Evolutionary conservation across 192 early-diverging fungal genomes (phyloP).

Genomic region (Coemansia sp.): DNA sequence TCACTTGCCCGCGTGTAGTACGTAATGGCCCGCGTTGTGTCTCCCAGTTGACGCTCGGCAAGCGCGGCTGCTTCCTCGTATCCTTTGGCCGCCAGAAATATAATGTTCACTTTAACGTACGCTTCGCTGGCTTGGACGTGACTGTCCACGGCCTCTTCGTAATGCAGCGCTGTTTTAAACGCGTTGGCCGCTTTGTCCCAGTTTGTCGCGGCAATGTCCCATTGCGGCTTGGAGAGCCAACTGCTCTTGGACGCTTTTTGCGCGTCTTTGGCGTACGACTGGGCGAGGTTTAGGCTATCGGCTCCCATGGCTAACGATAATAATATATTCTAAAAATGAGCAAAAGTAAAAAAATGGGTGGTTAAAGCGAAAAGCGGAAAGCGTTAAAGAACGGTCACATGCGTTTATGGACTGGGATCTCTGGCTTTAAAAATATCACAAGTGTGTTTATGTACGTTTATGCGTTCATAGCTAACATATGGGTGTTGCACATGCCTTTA

Average conservation of each 20-base stretch:
- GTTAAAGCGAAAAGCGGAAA: neutral
- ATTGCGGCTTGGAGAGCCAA: slow-evolving; percentile 51
- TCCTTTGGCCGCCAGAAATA: slow-evolving; percentile 40
- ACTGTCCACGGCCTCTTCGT: slow-evolving; percentile 38
- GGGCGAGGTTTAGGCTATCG: slow-evolving; percentile 37
- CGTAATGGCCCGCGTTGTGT: slow-evolving; percentile 22
- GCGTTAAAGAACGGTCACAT: neutral
- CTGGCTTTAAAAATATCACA: no score
- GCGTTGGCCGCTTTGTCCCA: slow-evolving; percentile 48
- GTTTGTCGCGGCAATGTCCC: slow-evolving; percentile 43
- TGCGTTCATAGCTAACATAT: no score
- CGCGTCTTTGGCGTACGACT: slow-evolving; percentile 44
- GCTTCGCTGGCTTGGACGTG: slow-evolving; percentile 38
- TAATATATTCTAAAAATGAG: no score
- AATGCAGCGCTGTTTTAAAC: slow-evolving; percentile 38
- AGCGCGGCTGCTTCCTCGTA: slow-evolving; percentile 35
- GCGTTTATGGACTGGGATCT: no score
- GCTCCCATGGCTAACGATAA: slow-evolving; percentile 19
- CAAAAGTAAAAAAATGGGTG: neutral
- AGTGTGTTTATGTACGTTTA: no score
- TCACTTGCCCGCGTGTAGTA: slow-evolving; percentile 49
- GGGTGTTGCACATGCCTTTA: no score
- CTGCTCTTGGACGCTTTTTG: slow-evolving; percentile 49
- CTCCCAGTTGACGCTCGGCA: slow-evolving; percentile 29
- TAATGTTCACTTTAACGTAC: slow-evolving; percentile 36